Conservation (phyloP, 2,329 filamentous ascomycete species). For the Venturia nashicola region DNA sequence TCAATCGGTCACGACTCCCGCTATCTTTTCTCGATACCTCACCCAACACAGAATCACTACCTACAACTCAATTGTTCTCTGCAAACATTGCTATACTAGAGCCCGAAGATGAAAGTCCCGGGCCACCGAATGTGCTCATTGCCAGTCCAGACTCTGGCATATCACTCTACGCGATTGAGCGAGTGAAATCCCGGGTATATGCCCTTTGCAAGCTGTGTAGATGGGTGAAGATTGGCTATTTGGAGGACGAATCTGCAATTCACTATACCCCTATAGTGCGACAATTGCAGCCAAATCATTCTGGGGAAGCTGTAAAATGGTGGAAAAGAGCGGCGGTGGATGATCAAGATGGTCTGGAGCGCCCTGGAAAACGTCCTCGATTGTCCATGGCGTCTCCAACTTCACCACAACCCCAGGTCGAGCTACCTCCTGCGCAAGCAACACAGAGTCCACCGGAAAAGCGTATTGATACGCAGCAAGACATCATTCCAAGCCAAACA, state of each 20-base stretch:
- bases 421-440: not conserved
- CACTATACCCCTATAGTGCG: not conserved
- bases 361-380: conserved; percentile 2
- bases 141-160: conserved; percentile 38
- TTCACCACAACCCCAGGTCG: not conserved
- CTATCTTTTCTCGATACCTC: conserved; percentile 24
- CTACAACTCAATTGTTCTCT: conserved; percentile 22
- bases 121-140: conserved; percentile 19
- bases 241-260: not conserved
- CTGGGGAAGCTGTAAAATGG: not conserved
- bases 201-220: conserved; percentile 54
- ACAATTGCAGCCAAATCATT: not conserved
- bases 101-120: conserved; percentile 8
- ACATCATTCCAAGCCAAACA: conserved; percentile 11
- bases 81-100: conserved; percentile 23
- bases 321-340: not conserved
- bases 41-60: conserved; percentile 15
- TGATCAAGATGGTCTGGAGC: not conserved
- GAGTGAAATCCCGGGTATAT: conserved; percentile 49
- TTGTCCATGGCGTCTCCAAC: not conserved
- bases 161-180: conserved; percentile 69
- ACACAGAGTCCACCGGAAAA: not conserved
- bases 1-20: conserved; percentile 24
- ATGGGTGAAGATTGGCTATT: conserved; percentile 42
- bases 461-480: not conserved